Evolutionary conservation across 1,284 basidiomycete species (phyloP), one percentile per base, ranked within the genome.

Genomic region (Ceratobasidium sp.): DNA sequence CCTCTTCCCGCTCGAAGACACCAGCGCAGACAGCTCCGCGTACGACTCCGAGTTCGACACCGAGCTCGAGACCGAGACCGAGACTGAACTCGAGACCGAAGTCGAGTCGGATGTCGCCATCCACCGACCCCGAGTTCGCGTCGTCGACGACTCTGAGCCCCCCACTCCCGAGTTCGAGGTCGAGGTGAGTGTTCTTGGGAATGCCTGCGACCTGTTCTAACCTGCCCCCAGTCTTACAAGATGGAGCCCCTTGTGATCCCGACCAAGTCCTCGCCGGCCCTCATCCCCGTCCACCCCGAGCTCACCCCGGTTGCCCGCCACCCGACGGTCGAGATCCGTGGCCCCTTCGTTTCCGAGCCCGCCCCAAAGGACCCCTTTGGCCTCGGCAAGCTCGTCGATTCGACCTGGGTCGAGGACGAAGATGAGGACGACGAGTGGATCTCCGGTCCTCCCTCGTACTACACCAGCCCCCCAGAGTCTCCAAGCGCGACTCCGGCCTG

Each of bases 381-480:
- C 21, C 48, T 67, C 36, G 62, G 18, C 46, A 67, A 67, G 48
- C 62, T 67, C 32, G 62, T 67, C n/a, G 50, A 67, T 32, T 36
- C 46, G 30, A 50, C 50, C 10, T 53, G 48, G 41, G 62, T 52
- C 48, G 62, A 50, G 23, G 64, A 69, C 9, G 64, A 69, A n/a
- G 64, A 69, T 14, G 64, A 69, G 18, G 64, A 69, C 32, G 64
- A 69, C 64, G 64, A 69, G n/a, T 69, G 64, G 64, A 23, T 69
- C 64, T 69, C 50, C 28, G 64, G 64, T 9, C 64, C 64, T 30
- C 64, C 64, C 23, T 69, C 64, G 36, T 69, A 69, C 64, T 69
- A 69, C 64, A 69, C 64, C 34, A 55, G 50, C 52, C 64, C 64
- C 41, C 16, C 1, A n/a, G 39, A 6, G 23, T 64, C 60, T 21